phyloP scores from a whole-genome alignment of 1,284 basidiomycete genomes.

The Moesziomyces globuligerus region DNA sequence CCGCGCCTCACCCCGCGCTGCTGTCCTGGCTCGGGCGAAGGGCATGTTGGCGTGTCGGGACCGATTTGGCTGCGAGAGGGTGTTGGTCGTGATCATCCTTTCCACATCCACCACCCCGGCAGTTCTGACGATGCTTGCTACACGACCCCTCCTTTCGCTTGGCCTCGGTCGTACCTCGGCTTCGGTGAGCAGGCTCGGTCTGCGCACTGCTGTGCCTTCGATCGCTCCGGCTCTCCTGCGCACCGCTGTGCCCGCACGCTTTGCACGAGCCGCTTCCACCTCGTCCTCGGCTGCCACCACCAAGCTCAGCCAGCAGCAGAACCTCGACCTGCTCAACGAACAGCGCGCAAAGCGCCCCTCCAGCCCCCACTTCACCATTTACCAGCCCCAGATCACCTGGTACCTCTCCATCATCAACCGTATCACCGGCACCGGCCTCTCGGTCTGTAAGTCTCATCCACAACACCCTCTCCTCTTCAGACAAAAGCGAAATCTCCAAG shows the following conservation, averaged over 20 bases:
- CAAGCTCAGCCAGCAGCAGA: constrained; percentile 71
- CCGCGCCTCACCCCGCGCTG: constrained; percentile 25
- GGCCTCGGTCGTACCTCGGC: constrained; percentile 4
- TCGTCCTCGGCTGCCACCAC: constrained; percentile 20
- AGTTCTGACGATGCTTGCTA: constrained; percentile 35
- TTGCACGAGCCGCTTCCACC: constrained; percentile 1
- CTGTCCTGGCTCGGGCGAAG: not conserved
- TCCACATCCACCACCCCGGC: not conserved
- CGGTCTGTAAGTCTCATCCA: constrained; percentile 56
- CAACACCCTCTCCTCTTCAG: not conserved
- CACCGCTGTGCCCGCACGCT: not conserved
- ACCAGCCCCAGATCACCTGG: constrained; percentile 93
- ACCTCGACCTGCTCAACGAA: constrained; percentile 78
- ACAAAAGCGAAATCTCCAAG: too few species aligned
- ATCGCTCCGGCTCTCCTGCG: constrained; percentile 2
- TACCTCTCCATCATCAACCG: constrained; percentile 85
- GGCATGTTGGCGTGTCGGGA: too few species aligned
- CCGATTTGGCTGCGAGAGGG: not conserved
- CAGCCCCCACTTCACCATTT: constrained; percentile 94
- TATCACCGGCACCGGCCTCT: constrained; percentile 80
- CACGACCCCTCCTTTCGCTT: constrained; percentile 25
- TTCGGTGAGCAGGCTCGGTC: constrained; percentile 14
- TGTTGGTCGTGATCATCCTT: constrained; percentile 12
- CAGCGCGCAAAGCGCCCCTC: constrained; percentile 86
- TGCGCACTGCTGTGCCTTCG: constrained; percentile 12